Conservation (phyloP, 345 rosid species). For the Odontarrhena argentea region DNA sequence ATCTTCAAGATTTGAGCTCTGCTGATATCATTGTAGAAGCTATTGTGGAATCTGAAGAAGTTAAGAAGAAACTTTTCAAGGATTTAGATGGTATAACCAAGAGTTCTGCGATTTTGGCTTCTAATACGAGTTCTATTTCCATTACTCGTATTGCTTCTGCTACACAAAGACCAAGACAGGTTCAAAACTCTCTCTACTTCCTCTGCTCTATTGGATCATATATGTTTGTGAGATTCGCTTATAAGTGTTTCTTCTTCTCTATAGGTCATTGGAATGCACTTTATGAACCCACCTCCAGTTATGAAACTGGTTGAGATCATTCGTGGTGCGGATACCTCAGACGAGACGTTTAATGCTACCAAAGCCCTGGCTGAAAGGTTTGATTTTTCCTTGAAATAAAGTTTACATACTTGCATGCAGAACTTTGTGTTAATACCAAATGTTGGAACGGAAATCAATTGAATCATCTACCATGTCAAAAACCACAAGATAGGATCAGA, state of each 20-base stretch:
- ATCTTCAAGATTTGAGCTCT: constrained; percentile 54
- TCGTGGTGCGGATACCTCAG: constrained; percentile 85
- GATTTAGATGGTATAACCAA: constrained; percentile 65
- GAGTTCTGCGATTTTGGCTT: constrained; percentile 72
- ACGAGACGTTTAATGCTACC: constrained; percentile 61
- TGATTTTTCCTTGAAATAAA: not conserved
- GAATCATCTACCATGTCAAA: not conserved
- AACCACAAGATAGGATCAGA: constrained; percentile 2
- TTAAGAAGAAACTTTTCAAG: constrained; percentile 66
- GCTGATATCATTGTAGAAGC: constrained; percentile 84
- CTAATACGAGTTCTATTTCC: constrained; percentile 91
- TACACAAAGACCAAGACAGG: constrained; percentile 77
- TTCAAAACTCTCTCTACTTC: constrained; percentile 35
- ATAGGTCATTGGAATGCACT: constrained; percentile 90
- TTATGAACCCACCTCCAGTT: constrained; percentile 96
- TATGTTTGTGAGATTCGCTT: constrained; percentile 10
- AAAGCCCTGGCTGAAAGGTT: constrained; percentile 83
- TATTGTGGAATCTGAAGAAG: constrained; percentile 80
- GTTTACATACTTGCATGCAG: not conserved
- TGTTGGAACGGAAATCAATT: not conserved
- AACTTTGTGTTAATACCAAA: not conserved
- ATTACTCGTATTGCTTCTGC: constrained; percentile 84
- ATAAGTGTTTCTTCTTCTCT: not conserved
- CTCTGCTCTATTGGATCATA: constrained; percentile 4
- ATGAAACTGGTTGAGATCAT: constrained; percentile 93